A percentile compares a stretch with the other conserved stretches of the same genome.
These are phyloP conservation scores for Calocybe indica DNA, from an alignment of 768 basidiomycete genomes.

Conservation along the genomic window DNA sequence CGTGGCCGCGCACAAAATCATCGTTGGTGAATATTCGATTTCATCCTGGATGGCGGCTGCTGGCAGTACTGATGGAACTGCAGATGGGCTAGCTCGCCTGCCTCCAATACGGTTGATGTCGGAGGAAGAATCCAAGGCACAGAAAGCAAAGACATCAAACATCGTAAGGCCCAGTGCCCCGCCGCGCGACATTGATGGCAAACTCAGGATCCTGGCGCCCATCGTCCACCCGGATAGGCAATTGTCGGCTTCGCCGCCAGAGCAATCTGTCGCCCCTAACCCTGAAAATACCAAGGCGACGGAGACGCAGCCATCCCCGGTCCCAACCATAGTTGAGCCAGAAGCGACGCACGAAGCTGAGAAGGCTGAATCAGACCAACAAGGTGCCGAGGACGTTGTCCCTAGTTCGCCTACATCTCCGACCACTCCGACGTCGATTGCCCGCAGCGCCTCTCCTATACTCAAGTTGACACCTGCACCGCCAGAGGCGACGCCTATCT, in stretches of 20 bases:
- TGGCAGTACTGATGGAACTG: neutral
- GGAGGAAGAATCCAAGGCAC: constrained; percentile 36
- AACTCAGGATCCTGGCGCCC: constrained; percentile 13
- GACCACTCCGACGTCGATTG: constrained; percentile 2
- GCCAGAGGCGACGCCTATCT: constrained; percentile 47
- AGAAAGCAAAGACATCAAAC: constrained; percentile 15
- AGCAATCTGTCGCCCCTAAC: neutral
- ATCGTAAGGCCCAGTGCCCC: constrained; percentile 8
- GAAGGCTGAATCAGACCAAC: neutral
- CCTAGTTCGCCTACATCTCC: constrained; percentile 3
- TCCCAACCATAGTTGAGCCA: constrained; percentile 11
- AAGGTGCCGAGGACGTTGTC: neutral
- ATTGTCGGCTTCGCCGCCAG: neutral
- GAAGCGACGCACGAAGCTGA: constrained; percentile 4
- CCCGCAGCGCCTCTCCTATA: constrained; percentile 12
- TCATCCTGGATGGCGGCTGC: neutral
- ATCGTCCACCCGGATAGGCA: neutral
- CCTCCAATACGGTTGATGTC: constrained; percentile 73
- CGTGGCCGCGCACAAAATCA: constrained; percentile 77
- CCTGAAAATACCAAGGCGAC: neutral
- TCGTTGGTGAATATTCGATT: constrained; percentile 60
- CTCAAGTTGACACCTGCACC: constrained; percentile 12
- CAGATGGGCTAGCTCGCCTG: constrained; percentile 70
- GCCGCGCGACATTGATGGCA: constrained; percentile 15
- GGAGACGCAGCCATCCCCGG: constrained; percentile 1